phyloP scores from a whole-genome alignment of 805 yeast species.

The Schwanniomyces vanrijiae region DNA sequence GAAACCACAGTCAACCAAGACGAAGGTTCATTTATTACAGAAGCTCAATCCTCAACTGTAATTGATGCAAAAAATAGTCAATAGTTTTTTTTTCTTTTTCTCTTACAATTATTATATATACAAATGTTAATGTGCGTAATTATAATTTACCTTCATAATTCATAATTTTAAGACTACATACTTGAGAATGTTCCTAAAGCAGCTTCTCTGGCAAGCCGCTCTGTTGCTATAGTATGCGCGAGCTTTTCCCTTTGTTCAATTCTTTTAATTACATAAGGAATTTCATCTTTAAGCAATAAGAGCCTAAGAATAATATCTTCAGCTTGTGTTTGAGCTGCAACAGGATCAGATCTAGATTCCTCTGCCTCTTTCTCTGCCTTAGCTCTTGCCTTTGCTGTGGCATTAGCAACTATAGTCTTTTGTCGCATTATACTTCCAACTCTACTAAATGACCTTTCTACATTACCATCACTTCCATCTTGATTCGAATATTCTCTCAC shows the following conservation, averaged over 20 bases:
- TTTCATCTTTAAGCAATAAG: slow-evolving; percentile 63
- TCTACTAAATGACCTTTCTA: slow-evolving; percentile 22
- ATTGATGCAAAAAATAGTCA: neutral
- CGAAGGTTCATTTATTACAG: slow-evolving; percentile 21
- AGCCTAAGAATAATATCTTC: slow-evolving; percentile 76
- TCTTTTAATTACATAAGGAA: slow-evolving; percentile 56
- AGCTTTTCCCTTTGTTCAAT: slow-evolving; percentile 61
- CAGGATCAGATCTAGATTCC: slow-evolving; percentile 41
- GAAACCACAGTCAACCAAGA: slow-evolving; percentile 34
- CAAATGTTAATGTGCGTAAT: neutral
- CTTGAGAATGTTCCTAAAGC: slow-evolving; percentile 36
- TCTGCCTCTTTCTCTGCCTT: slow-evolving; percentile 46
- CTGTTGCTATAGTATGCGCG: slow-evolving; percentile 56
- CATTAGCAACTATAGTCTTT: slow-evolving; percentile 70
- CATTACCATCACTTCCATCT: neutral
- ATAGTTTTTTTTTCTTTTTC: neutral
- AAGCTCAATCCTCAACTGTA: slow-evolving; percentile 4
- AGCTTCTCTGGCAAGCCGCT: slow-evolving; percentile 48
- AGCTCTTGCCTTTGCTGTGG: slow-evolving; percentile 57
- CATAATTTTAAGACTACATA: neutral
- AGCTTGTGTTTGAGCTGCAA: slow-evolving; percentile 40
- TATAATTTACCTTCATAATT: neutral
- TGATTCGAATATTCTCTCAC: slow-evolving; percentile 3
- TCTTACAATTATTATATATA: neutral
- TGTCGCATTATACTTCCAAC: slow-evolving; percentile 57